A percentile compares a stretch with the other conserved stretches of the same genome.
These are phyloP conservation scores for Xylariales sp. DNA, from an alignment of 2,329 filamentous ascomycete genomes.

Conservation along the genomic window DNA sequence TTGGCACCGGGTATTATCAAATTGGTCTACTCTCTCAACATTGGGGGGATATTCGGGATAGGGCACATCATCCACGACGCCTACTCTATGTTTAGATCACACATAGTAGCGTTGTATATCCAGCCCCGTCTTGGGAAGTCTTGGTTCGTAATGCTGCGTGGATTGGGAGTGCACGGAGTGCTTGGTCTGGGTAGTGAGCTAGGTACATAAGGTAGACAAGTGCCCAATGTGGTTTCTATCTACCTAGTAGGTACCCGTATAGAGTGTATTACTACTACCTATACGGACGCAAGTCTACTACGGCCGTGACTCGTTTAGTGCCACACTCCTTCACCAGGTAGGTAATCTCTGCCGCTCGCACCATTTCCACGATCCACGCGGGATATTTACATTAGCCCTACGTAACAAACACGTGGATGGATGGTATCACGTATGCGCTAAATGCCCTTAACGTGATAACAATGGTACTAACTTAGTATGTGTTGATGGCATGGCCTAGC, in stretches of 20 bases:
- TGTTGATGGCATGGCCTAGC: background rate
- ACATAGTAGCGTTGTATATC: background rate
- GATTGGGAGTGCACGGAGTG: background rate
- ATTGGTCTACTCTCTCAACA: background rate
- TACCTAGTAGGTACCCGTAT: too few relatives aligned
- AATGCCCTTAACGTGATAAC: too few relatives aligned
- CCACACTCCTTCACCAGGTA: background rate
- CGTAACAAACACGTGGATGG: constrained; percentile 8
- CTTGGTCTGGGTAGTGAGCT: too few relatives aligned
- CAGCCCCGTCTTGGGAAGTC: background rate
- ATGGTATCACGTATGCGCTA: background rate
- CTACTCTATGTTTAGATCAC: too few relatives aligned
- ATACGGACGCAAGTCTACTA: too few relatives aligned
- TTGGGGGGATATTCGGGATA: background rate
- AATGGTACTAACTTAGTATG: too few relatives aligned
- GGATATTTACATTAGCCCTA: constrained; percentile 11
- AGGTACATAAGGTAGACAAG: too few relatives aligned
- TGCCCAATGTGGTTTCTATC: too few relatives aligned
- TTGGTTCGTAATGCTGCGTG: background rate
- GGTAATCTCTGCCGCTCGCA: background rate
- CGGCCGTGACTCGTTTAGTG: background rate
- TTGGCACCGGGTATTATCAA: background rate
- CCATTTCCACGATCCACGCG: background rate
- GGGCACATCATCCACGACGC: background rate
- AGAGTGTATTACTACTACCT: too few relatives aligned